Percentiles rank a stretch among this genome's conserved stretches.
phyloP scores from a whole-genome alignment of 257 asterid species.

The Petunia secreta region DNA sequence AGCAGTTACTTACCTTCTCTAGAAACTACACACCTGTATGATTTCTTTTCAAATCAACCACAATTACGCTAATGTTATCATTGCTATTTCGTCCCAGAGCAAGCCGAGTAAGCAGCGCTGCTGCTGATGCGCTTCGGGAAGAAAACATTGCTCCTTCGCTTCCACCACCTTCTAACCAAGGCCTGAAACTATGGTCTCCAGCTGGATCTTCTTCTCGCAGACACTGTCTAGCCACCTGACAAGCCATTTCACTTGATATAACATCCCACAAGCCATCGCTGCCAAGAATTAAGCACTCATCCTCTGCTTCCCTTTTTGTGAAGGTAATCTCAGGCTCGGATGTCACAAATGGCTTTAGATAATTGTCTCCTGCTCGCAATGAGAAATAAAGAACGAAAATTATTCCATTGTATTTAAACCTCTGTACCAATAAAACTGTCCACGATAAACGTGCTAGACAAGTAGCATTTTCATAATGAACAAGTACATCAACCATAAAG shows the following conservation, averaged over 20 bases:
- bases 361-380: constrained; percentile 28
- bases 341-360: constrained; percentile 26
- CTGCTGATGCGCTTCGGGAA: constrained; percentile 33
- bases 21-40: background rate
- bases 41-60: constrained; percentile 30
- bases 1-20: background rate
- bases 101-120: constrained; percentile 25
- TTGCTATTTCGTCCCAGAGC: constrained; percentile 28
- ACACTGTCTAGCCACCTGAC: constrained; percentile 28
- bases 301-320: constrained; percentile 28
- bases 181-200: background rate
- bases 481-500: background rate
- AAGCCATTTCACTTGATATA: constrained; percentile 25
- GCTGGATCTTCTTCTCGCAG: constrained; percentile 14
- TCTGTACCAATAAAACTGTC: background rate
- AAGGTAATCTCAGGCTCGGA: constrained; percentile 33
- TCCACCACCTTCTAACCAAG: background rate
- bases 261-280: constrained; percentile 42
- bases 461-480: background rate
- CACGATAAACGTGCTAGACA: background rate
- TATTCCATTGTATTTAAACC: background rate
- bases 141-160: background rate
- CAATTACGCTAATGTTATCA: constrained; percentile 30
- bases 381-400: background rate
- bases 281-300: constrained; percentile 33